Evolutionary conservation across 495 filamentous ascomycete genomes (phyloP).

Genomic region (Tuber melanosporum): DNA sequence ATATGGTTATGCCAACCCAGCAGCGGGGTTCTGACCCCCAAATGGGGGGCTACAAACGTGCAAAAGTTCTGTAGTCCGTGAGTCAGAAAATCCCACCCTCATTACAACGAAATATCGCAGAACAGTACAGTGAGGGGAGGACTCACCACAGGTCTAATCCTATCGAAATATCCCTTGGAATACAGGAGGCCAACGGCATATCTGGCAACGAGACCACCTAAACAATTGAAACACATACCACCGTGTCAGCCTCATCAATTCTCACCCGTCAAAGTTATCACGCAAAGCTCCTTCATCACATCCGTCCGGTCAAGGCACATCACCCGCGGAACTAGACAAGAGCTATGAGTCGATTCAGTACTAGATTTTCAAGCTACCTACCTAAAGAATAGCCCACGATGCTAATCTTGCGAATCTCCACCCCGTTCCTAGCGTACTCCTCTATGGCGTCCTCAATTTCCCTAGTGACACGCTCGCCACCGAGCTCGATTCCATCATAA

Average conservation of each 20-base stretch:
- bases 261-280: conserved; percentile 7
- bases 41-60: conserved; percentile 84
- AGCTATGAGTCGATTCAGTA: conserved; percentile 12
- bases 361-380: conserved; percentile 12
- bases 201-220: conserved; percentile 66
- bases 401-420: conserved; percentile 71
- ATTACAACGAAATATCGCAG: neutral
- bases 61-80: conserved; percentile 64
- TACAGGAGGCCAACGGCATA: conserved; percentile 83
- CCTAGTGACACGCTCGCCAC: conserved; percentile 77
- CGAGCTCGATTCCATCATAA: conserved; percentile 88
- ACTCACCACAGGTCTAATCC: conserved; percentile 66
- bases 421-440: conserved; percentile 54
- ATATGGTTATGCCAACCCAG: conserved; percentile 59
- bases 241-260: conserved; percentile 20
- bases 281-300: conserved; percentile 1
- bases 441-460: conserved; percentile 82
- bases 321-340: conserved; percentile 3
- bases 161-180: conserved; percentile 69
- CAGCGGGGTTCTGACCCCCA: conserved; percentile 73
- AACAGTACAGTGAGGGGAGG: neutral
- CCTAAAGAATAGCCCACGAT: conserved; percentile 85
- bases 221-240: conserved; percentile 9
- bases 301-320: neutral
- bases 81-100: conserved; percentile 7